Conservation (phyloP, 306 rosid genomes). For the barrel medic (Medicago truncatula) region MtrunA17r5.0-ANR NC_053047.1:16302001-16302500, state of each 20-base stretch:
- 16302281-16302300: conserved; percentile 83
- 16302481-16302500: too few species aligned
- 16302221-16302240: conserved; percentile 88
- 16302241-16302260: conserved; percentile 90
- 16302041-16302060: too few species aligned
- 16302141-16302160: conserved; percentile 89
- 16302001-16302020: too few species aligned
- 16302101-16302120: conserved; percentile 90
- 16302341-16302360: conserved; percentile 88
- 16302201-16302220: conserved; percentile 82
- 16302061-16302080: conserved; percentile 64
- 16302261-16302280: conserved; percentile 93
- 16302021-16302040: too few species aligned
- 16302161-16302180: conserved; percentile 94
- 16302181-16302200: conserved; percentile 96
- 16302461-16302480: conserved; percentile 61
- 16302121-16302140: conserved; percentile 91
- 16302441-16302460: conserved; percentile 69
- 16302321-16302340: conserved; percentile 89
- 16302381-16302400: too few species aligned
- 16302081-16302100: conserved; percentile 52
- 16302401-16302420: conserved; percentile 94
- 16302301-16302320: conserved; percentile 94
- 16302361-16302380: conserved; percentile 85
- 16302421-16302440: conserved; percentile 75